Evolutionary conservation across 1,139 yeast species (phyloP).

Genomic region (Hyphopichia fennica): DNA sequence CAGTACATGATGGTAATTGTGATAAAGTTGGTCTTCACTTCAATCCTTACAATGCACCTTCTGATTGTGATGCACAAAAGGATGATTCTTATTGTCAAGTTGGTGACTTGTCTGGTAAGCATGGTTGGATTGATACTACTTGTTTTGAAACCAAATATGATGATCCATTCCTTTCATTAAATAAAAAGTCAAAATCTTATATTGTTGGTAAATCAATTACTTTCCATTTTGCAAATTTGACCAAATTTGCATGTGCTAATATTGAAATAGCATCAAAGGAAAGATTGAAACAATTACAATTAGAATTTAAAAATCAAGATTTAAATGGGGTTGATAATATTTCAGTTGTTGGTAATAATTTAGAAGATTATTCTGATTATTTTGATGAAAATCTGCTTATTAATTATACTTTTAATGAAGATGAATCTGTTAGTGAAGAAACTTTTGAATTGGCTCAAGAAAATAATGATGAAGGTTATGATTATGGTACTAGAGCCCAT

Average conservation of each 20-base stretch:
- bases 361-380: constrained; percentile 17
- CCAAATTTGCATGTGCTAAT: constrained; percentile 60
- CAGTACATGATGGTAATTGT: constrained; percentile 48
- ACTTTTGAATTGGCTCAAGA: constrained; percentile 8
- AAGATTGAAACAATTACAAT: constrained; percentile 24
- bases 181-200: constrained; percentile 45
- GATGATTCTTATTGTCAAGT: constrained; percentile 56
- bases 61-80: constrained; percentile 43
- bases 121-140: constrained; percentile 57
- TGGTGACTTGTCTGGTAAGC: constrained; percentile 66
- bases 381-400: constrained; percentile 16
- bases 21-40: constrained; percentile 51
- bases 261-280: constrained; percentile 36
- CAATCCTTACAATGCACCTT: constrained; percentile 51
- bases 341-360: constrained; percentile 9
- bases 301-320: constrained; percentile 18
- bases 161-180: constrained; percentile 56
- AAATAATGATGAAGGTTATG: constrained; percentile 1
- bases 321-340: constrained; percentile 19
- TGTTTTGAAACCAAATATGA: constrained; percentile 53
- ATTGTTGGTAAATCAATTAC: constrained; percentile 55
- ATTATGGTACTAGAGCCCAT: constrained; percentile 1
- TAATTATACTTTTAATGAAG: constrained; percentile 14
- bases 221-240: constrained; percentile 49
- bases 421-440: constrained; percentile 17